These are phyloP conservation scores for Taphrina pruni DNA, from an alignment of 1,139 yeast genomes.

Conservation along the genomic window DNA sequence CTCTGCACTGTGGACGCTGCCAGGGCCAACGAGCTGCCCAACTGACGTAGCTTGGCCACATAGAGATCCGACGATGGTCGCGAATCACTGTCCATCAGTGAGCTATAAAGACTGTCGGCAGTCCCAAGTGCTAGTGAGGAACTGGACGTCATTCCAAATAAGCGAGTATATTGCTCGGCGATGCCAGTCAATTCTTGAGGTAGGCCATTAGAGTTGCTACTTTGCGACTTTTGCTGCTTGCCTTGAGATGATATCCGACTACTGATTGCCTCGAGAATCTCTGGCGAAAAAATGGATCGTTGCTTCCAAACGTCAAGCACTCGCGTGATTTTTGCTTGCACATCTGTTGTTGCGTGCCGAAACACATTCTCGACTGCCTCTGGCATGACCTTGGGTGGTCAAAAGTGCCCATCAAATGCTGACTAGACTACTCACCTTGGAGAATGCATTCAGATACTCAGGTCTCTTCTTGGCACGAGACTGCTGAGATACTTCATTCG, in stretches of 20 bases:
- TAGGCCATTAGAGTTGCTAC: background rate
- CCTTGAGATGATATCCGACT: background rate
- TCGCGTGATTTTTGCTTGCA: slow-evolving; percentile 65
- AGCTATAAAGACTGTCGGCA: slow-evolving; percentile 14
- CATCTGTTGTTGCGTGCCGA: slow-evolving; percentile 50
- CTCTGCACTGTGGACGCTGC: background rate
- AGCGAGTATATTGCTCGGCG: background rate
- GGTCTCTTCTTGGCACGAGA: slow-evolving; percentile 68
- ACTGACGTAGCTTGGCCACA: slow-evolving; percentile 14
- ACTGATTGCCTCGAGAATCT: slow-evolving; percentile 19
- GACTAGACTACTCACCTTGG: slow-evolving; percentile 55
- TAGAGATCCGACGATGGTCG: slow-evolving; percentile 16
- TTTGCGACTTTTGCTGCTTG: background rate
- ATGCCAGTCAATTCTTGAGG: slow-evolving; percentile 22
- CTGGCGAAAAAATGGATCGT: slow-evolving; percentile 60
- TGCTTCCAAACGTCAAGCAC: slow-evolving; percentile 78
- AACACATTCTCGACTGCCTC: slow-evolving; percentile 52
- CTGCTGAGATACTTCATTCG: slow-evolving; percentile 85
- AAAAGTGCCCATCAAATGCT: slow-evolving; percentile 42
- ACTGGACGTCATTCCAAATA: slow-evolving; percentile 18
- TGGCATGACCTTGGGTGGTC: slow-evolving; percentile 51
- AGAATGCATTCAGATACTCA: slow-evolving; percentile 68
- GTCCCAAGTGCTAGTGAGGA: slow-evolving; percentile 27
- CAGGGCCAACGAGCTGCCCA: background rate
- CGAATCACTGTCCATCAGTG: slow-evolving; percentile 1